Evolutionary conservation across 768 basidiomycete genomes (phyloP).

Genomic region (Coprinopsis strossmayeri): DNA sequence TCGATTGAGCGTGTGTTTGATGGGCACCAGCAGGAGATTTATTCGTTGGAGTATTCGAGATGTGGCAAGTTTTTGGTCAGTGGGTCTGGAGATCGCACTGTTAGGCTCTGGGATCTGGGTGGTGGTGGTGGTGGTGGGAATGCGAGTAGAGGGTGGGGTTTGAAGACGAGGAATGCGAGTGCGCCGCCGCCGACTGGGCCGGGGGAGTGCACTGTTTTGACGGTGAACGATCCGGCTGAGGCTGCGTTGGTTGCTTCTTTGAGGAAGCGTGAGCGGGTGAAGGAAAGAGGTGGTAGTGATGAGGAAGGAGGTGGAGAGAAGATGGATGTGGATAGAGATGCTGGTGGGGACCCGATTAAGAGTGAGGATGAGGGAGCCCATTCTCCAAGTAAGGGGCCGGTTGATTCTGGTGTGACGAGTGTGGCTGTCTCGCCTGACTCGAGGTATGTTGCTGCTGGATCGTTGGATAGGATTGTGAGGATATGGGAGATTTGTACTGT

Average conservation of each 20-base stretch:
- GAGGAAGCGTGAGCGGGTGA: too few relatives aligned
- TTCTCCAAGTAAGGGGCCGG: too few relatives aligned
- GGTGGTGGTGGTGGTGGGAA: too few relatives aligned
- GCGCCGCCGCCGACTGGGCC: too few relatives aligned
- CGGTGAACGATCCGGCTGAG: constrained; percentile 40
- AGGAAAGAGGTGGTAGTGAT: neutral
- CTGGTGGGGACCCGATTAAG: neutral
- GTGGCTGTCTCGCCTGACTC: constrained; percentile 74
- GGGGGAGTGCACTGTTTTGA: too few relatives aligned
- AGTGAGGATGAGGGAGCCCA: neutral
- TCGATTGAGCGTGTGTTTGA: constrained; percentile 71
- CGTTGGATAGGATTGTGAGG: constrained; percentile 63
- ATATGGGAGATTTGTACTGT: too few relatives aligned
- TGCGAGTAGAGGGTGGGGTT: too few relatives aligned
- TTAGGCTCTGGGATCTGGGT: constrained; percentile 34
- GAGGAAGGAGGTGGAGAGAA: neutral
- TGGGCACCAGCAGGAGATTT: constrained; percentile 87
- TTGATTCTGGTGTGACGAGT: constrained; percentile 61
- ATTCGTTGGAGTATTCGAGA: constrained; percentile 81
- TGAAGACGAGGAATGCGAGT: too few relatives aligned
- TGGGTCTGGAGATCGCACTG: constrained; percentile 63
- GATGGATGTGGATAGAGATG: constrained; percentile 3
- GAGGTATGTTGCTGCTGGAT: constrained; percentile 53
- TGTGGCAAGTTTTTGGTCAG: constrained; percentile 83
- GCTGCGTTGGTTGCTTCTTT: too few relatives aligned